Evolutionary conservation across 2,329 filamentous ascomycete genomes (phyloP).

Genomic region (Paecilomyces sp.): DNA sequence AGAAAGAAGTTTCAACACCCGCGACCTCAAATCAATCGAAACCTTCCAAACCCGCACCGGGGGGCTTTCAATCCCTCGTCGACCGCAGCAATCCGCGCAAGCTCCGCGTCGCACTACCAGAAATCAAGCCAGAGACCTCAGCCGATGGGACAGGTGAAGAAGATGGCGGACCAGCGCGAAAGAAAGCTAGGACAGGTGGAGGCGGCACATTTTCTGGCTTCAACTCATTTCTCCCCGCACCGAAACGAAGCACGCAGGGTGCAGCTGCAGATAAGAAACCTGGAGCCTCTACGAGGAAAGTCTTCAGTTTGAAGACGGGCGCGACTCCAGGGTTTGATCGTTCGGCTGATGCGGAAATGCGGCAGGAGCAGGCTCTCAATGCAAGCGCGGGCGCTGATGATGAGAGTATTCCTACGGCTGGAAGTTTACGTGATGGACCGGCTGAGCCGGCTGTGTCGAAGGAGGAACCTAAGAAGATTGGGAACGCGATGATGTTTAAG

Average conservation of each 20-base stretch:
- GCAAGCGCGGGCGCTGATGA: slow-evolving; percentile 22
- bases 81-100: slow-evolving; percentile 75
- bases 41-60: slow-evolving; percentile 21
- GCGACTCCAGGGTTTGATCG: slow-evolving; percentile 75
- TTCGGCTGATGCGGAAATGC: slow-evolving; percentile 39
- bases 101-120: slow-evolving; percentile 72
- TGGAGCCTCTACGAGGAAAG: slow-evolving; percentile 41
- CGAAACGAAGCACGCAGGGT: slow-evolving; percentile 50
- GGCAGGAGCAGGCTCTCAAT: slow-evolving; percentile 15
- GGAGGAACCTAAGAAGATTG: slow-evolving; percentile 48
- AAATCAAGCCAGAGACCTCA: slow-evolving; percentile 36
- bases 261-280: slow-evolving; percentile 21
- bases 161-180: slow-evolving; percentile 56
- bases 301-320: slow-evolving; percentile 74
- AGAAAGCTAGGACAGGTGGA: slow-evolving; percentile 58
- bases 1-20: slow-evolving; percentile 2
- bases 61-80: slow-evolving; percentile 67
- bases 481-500: slow-evolving; percentile 80
- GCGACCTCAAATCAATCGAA: slow-evolving; percentile 16
- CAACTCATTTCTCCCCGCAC: slow-evolving; percentile 78
- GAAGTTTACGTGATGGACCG: slow-evolving; percentile 11
- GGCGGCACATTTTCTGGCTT: slow-evolving; percentile 72
- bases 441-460: slow-evolving; percentile 6
- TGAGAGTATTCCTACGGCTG: slow-evolving; percentile 19
- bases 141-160: slow-evolving; percentile 30